Evolutionary conservation across 768 basidiomycete species (phyloP), one percentile per base, ranked within the genome.

Genomic region (Hysterangium stoloniferum): DNA sequence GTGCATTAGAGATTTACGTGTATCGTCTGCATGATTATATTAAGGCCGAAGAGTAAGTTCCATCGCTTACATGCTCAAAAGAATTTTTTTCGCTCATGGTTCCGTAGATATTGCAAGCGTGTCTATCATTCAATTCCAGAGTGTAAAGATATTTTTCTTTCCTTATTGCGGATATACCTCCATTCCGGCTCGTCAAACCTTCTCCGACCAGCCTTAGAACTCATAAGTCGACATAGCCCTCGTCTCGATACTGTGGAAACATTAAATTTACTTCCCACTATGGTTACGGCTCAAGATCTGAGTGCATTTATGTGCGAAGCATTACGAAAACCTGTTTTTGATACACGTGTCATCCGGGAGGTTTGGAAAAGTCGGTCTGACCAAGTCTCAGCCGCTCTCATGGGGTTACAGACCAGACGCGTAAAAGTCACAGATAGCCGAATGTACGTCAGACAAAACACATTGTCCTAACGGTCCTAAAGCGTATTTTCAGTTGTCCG

Each of bases 1-100:
- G 84, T 54, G 93, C 95, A 0, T 76, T 98, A n/a, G 90, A 94
- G 61, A 76, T 95, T 12, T 99, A 98, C 62, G 92, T 94, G 5
- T 86, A 97, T 61, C 79, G 82, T 31, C 71, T 98, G 28, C 76
- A 82, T 33, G 86, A 94, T 60, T 91, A 84, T 62, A 54, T 67
- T 24, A 91, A 91, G 55, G 96, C 96, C 0, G 96, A 98, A 70
- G 81, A 86, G 90, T 94, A 59, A 56, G 83, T 63, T 17, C 13
- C 22, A 44, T 29, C n/a, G 24, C 29, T 5, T 35, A 29, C 32
- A 2, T 47, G 51, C 12, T 12, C 13, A 19, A n/a, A n/a, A n/a
- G n/a, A n/a, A n/a, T n/a, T 19, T 12, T 24, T 48, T 20, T 32
- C 51, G 29, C 11, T 37, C 27, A 36, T 53, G 22, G 37, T 28